Evolutionary conservation across 1,284 basidiomycete genomes (phyloP).

Genomic region (Boletus semigastroideus): DNA sequence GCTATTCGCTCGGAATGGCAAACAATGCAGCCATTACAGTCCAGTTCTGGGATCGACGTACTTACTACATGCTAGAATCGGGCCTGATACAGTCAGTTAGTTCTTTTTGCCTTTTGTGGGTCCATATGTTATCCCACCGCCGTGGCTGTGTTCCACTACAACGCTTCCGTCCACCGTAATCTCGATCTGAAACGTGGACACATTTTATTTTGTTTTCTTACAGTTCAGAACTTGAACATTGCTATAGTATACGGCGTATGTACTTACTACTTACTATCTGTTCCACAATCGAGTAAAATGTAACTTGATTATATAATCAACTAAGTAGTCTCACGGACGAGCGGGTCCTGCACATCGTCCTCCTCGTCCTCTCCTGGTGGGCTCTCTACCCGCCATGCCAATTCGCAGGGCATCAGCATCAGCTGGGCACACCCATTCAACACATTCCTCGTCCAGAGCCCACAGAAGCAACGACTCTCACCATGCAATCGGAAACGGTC

Average conservation of each 20-base stretch:
- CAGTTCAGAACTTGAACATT: too few species aligned
- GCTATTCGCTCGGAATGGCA: constrained; percentile 26
- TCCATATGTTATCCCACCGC: constrained; percentile 37
- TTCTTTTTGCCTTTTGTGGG: constrained; percentile 33
- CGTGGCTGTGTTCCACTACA: too few species aligned
- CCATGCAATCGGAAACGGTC: constrained; percentile 39
- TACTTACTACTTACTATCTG: too few species aligned
- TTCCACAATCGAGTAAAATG: neutral
- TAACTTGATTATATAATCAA: constrained; percentile 28
- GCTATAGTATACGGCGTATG: too few species aligned
- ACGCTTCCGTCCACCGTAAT: too few species aligned
- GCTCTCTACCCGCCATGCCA: constrained; percentile 35
- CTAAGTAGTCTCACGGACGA: constrained; percentile 15
- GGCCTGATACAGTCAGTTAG: neutral
- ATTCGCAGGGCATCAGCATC: constrained; percentile 49
- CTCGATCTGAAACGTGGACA: too few species aligned
- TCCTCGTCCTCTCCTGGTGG: constrained; percentile 7
- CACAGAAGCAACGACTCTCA: constrained; percentile 54
- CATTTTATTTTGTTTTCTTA: neutral
- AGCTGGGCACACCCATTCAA: constrained; percentile 30
- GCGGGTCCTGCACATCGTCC: constrained; percentile 13
- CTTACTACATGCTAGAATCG: neutral
- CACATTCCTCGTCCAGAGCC: constrained; percentile 34
- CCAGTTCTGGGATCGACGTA: constrained; percentile 25
- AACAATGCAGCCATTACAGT: constrained; percentile 26